These are phyloP conservation scores for Vanrija humicola DNA, from an alignment of 1,284 basidiomycete genomes.

Conservation along the genomic window DNA sequence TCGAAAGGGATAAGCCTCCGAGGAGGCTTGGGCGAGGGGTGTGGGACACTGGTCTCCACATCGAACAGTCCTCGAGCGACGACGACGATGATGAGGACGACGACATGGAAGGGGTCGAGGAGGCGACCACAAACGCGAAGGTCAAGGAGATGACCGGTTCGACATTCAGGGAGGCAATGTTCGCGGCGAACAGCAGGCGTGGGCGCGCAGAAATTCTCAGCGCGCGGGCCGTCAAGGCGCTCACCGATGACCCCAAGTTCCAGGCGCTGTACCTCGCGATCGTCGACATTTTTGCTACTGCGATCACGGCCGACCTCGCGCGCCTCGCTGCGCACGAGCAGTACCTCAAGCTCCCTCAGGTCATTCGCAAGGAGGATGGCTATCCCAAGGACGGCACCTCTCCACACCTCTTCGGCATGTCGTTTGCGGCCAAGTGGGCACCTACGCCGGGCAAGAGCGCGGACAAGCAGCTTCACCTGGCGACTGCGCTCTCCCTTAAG, in stretches of 20 bases:
- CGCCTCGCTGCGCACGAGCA: conserved; percentile 37
- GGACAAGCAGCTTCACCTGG: conserved; percentile 61
- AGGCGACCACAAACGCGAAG: neutral
- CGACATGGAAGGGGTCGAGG: neutral
- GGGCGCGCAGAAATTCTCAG: conserved; percentile 36
- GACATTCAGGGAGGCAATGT: neutral
- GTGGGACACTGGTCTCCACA: too few relatives aligned
- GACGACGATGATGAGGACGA: neutral
- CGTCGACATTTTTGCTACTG: conserved; percentile 58
- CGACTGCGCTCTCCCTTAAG: conserved; percentile 59
- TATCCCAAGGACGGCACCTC: conserved; percentile 16
- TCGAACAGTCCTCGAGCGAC: neutral
- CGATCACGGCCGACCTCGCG: conserved; percentile 54
- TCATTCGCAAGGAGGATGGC: conserved; percentile 23
- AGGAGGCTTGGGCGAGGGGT: too few relatives aligned
- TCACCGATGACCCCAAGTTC: conserved; percentile 53
- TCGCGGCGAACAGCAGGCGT: conserved; percentile 8
- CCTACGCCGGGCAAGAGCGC: conserved; percentile 59
- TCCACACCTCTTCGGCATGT: conserved; percentile 52
- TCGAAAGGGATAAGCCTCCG: neutral
- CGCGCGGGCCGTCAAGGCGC: conserved; percentile 49
- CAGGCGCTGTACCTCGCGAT: conserved; percentile 62
- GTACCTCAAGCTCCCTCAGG: conserved; percentile 24
- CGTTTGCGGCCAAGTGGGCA: conserved; percentile 65
- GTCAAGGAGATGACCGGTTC: neutral